phyloP scores from a whole-genome alignment of 2,329 filamentous ascomycete genomes.

The Paecilomyces variotii region DNA sequence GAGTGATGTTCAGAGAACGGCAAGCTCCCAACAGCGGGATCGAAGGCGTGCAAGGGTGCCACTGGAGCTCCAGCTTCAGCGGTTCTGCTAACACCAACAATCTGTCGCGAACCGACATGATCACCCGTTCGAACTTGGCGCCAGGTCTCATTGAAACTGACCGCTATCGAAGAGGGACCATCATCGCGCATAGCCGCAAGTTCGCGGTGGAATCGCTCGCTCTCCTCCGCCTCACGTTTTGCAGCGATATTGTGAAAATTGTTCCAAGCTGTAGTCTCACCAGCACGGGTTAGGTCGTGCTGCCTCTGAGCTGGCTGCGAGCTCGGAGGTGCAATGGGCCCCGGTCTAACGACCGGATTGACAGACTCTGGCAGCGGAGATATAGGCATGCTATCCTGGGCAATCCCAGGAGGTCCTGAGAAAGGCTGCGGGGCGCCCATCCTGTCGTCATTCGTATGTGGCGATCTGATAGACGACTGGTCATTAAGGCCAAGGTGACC shows the following conservation, averaged over 20 bases:
- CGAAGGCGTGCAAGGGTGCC: constrained; percentile 26
- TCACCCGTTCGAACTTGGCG: constrained; percentile 37
- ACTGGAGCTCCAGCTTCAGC: constrained; percentile 18
- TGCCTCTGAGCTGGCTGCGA: constrained; percentile 25
- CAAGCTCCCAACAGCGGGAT: constrained; percentile 27
- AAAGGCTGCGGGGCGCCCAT: constrained; percentile 20
- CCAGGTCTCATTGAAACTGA: constrained; percentile 39
- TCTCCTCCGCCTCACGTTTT: constrained; percentile 34
- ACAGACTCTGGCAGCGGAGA: constrained; percentile 31
- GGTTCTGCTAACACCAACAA: constrained; percentile 29
- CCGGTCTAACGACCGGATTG: constrained; percentile 34
- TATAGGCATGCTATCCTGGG: constrained; percentile 26
- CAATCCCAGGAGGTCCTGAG: constrained; percentile 19
- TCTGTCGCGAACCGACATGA: constrained; percentile 30
- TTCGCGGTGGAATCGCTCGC: constrained; percentile 33
- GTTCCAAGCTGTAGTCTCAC: constrained; percentile 33
- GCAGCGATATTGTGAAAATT: constrained; percentile 35
- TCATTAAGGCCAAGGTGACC: constrained; percentile 31
- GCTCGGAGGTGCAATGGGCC: constrained; percentile 40
- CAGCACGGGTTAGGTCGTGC: constrained; percentile 17
- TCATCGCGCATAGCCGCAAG: constrained; percentile 32
- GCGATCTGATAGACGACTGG: constrained; percentile 27
- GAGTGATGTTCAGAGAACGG: constrained; percentile 26
- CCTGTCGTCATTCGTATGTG: constrained; percentile 11
- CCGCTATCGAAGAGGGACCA: constrained; percentile 23